Base-by-base conservation (phyloP, 495 filamentous ascomycete species). In the Podospora didyma region DNA sequence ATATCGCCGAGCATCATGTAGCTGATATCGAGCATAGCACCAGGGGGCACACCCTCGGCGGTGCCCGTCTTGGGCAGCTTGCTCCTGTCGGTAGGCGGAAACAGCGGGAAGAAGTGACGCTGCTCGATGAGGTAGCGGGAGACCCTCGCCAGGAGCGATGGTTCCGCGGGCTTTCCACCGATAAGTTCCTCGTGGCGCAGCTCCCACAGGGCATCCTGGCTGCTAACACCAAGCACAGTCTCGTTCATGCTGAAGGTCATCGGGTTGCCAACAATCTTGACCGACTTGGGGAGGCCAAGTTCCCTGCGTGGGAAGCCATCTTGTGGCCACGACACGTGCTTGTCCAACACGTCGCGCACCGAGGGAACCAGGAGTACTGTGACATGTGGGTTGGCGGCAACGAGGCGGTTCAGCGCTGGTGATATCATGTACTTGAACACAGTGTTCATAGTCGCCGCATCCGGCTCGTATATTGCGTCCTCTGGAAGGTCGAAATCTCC, bases 1-100 rank as follows among this genome's bases (percentile, higher is more conserved):
- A 94, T 91, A 72, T 97, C 94, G 24, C 90, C 93, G 24, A 97
- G 73, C 69, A 95, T 92, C 69, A 92, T 57, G 71, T 96, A 95
- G 57, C 87, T 88, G 21, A 89, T 71, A 70, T 98, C 94, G 46
- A 98, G 69, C 69, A 77, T 70, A 1, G 88, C 82, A 0, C 93
- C 93, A 1, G 84, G 84, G 2, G 85, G 82, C 17, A 79, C 71
- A 10, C 81, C 83, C 22, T 83, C 80, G 9, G 60, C 74, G 7
- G 73, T 80, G 28, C 76, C 83, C 24, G 75, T 79, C 67, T 84
- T 88, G 3, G 87, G 87, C 56, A 93, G 67, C 49, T 74, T 79
- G 53, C 79, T 76, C 44, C 91, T 79, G 39, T 84, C 82, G 22
- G 80, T 76, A 0, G 92, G 86, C 26, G 94, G 94, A 60, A 89